Percentiles rank a stretch among this genome's conserved stretches.
Conservation (phyloP, 257 asterid genomes). For the Nicotiana obtusifolia region DNA sequence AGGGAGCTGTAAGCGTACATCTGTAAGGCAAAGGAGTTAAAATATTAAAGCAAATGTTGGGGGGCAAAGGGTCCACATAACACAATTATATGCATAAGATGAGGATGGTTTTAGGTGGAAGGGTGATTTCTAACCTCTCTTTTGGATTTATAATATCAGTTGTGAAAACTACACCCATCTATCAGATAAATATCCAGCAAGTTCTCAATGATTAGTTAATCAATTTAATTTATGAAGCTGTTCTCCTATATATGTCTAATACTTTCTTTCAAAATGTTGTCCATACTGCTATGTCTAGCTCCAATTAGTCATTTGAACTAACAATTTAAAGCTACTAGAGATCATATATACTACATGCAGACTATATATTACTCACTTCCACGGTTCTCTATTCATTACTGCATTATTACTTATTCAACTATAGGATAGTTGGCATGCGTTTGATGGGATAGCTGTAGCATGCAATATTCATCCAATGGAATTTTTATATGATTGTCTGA, state of each 20-base stretch:
- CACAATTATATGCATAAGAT: conserved; percentile 27
- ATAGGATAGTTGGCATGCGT: background rate
- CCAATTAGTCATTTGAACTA: background rate
- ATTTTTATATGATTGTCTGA: too few species aligned
- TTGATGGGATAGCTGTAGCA: background rate
- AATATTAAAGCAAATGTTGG: background rate
- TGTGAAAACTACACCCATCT: conserved; percentile 24
- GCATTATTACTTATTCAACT: background rate
- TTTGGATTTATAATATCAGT: conserved; percentile 20
- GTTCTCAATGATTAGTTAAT: conserved; percentile 30
- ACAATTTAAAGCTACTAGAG: background rate
- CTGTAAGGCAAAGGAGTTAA: background rate
- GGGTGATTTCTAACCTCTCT: conserved; percentile 6
- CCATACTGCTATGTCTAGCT: background rate
- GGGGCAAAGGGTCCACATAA: conserved; percentile 23
- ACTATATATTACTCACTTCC: too few species aligned
- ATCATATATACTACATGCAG: background rate
- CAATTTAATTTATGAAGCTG: background rate
- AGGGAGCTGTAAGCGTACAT: background rate
- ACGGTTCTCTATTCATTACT: background rate
- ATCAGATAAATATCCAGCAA: conserved; percentile 21
- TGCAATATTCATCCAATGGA: background rate
- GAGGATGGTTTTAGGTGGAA: conserved; percentile 20
- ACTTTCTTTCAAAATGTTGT: background rate
- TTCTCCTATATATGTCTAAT: background rate